These are phyloP conservation scores for Cymodocea nodosa DNA, from an alignment of 116 monocot genomes.

Conservation along the genomic window DNA sequence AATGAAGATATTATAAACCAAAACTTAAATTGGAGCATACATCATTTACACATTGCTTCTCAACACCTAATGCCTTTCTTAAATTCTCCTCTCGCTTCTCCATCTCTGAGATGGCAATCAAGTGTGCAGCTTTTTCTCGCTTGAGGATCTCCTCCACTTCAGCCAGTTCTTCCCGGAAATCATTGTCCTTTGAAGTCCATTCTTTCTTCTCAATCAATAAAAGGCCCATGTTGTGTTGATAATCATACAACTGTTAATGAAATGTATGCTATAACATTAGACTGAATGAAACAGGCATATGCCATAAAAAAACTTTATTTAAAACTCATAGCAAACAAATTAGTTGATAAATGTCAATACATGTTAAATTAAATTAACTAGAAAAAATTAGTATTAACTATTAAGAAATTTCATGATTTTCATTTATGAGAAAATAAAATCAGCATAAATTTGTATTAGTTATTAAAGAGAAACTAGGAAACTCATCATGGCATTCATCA, in stretches of 20 bases:
- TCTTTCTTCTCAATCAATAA: constrained; percentile 91
- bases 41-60: constrained; percentile 77
- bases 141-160: constrained; percentile 61
- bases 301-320: background rate
- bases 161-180: constrained; percentile 24
- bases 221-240: constrained; percentile 88
- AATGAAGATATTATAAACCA: no score
- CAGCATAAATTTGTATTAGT: no score
- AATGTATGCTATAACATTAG: background rate
- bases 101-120: constrained; percentile 48
- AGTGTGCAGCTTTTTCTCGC: constrained; percentile 53
- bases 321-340: background rate
- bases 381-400: no score
- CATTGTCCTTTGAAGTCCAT: constrained; percentile 49
- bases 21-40: constrained; percentile 21
- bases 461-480: no score
- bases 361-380: no score
- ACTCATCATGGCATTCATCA: no score
- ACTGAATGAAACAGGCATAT: no score
- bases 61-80: constrained; percentile 53
- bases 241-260: constrained; percentile 64
- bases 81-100: constrained; percentile 73
- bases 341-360: no score
- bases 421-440: no score
- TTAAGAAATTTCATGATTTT: no score